These are phyloP conservation scores for Lentinus brumalis DNA, from an alignment of 768 basidiomycete species.

Conservation along the genomic window DNA sequence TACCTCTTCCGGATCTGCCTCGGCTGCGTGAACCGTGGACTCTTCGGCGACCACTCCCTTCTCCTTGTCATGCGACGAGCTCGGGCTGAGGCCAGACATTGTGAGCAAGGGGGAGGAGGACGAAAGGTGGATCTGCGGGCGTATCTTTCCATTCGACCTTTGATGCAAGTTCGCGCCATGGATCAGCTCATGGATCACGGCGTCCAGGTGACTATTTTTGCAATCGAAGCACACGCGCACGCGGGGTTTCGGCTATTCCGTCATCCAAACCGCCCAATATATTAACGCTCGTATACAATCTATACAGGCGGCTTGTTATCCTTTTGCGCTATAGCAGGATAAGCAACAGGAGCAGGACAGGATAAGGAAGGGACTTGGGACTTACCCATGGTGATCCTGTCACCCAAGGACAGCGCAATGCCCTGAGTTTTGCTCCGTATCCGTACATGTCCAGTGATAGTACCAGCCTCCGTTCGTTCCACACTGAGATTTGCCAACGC, in stretches of 20 bases:
- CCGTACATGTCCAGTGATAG: conserved; percentile 89
- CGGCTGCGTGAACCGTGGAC: conserved; percentile 9
- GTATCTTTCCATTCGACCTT: no score
- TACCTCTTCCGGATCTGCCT: conserved; percentile 21
- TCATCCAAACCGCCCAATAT: conserved; percentile 2
- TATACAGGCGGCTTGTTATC: conserved; percentile 41
- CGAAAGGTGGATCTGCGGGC: background rate
- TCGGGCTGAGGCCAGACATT: conserved; percentile 12
- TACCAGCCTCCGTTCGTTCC: conserved; percentile 80
- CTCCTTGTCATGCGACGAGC: conserved; percentile 28
- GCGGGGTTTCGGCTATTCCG: background rate
- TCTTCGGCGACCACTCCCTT: conserved; percentile 21
- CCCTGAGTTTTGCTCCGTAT: conserved; percentile 98
- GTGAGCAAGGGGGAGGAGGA: conserved; percentile 12
- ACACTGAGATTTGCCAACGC: conserved; percentile 94
- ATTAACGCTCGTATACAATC: conserved; percentile 17
- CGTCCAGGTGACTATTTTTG: conserved; percentile 5
- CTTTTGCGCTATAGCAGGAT: conserved; percentile 40
- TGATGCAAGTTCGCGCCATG: background rate
- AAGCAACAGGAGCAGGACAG: background rate
- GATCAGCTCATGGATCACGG: background rate
- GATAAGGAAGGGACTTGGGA: conserved; percentile 1
- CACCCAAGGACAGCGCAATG: conserved; percentile 92
- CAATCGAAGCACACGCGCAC: conserved; percentile 7
- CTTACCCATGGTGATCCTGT: conserved; percentile 72